Base-by-base conservation (phyloP, 2,329 filamentous ascomycete genomes). In the Ascocoryne sarcoides region DNA sequence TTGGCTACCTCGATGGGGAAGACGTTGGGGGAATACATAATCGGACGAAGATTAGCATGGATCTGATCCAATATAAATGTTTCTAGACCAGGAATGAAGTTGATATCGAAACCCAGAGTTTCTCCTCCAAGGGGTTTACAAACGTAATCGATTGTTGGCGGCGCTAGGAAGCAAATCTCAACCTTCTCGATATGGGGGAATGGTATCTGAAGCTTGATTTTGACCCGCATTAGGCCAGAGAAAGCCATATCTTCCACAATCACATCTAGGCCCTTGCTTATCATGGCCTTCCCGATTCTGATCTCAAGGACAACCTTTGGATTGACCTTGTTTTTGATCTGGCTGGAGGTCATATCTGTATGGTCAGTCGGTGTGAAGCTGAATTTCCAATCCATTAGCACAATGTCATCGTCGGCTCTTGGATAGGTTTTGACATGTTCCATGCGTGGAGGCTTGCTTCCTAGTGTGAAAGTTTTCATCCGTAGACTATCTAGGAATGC, bases 381-480 rank as follows among this genome's bases (percentile, higher is more conserved):
- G 65, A 98, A 98, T 58, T 94, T 95, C 92, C 92, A 98, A 61
- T 98, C 92, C 92, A 98, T 98, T 57, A 96, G 76, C 31, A 98
- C 87, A 43, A 89, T 81, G 58, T 98, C 92, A 48, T 95, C 89
- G 53, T 95, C 87, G 1, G 85, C 86, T 63, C 92, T 94, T 43
- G 90, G 90, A 55, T 98, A 95, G 0, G 92, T 95, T 70, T 95
- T 96, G 63, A 98, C 92, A 58, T 96, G 89, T 65, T 98, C 92
- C 70, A 98, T 76, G 20, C 92, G 80, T 4, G 93, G 93, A 19
- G 92, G 90, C 65, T 98, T 98, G 7, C 85, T 89, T 41, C 92
- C 92, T 10, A 98, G 75, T 0, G 89, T 86, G 62, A 98, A 98
- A 0, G 82, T 90, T 65, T 89, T 93, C 66, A 98, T 76, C 55